Evolutionary conservation across 306 rosid genomes (phyloP), one percentile per base, ranked within the genome.

Genomic region (Inga oerstediana): DNA sequence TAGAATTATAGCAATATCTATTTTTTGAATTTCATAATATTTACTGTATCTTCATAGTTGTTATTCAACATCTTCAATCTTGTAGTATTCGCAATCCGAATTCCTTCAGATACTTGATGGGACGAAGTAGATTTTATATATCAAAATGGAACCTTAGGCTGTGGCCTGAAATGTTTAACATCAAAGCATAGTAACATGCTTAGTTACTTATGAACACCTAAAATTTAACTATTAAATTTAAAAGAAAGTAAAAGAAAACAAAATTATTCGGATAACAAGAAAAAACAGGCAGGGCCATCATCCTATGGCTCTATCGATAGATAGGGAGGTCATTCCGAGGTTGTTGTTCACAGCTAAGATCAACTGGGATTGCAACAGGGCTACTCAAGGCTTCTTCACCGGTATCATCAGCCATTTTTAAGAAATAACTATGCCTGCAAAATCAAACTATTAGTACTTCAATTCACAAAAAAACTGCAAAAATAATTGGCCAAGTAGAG

Each of bases 351-450:
- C 3, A 24, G 70, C 84, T 83, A 30, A 76, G 72, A 80, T 79
- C 61, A 72, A 67, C 88, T 80, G 65, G 84, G 27, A 85, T 88
- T 49, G 89, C 87, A 84, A 86, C 87, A 74, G 85, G 52, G 85
- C 91, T 89, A 78, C 91, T 88, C 16, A 94, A 89, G 73, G 92
- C 86, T 75, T 85, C 99, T 87, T 93, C 93, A 44, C 74, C 84
- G 4, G 46, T 81, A 74, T 88, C 91, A 41, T 85, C 81, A 45
- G 80, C 83, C 97, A 95, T 93, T 88, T 89, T 95, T 70, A 95
- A 34, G 88, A 93, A 95, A 90, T 95, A 95, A 86, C 98, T 93
- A 86, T 95, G 99, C 99, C 98, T 95, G 93, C 85, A 82, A 70
- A 87, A 79, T 61, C 61, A 75, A 3, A 80, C 4, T 32, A 45